Evolutionary conservation across 164 flowering plant species (phyloP).

Genomic region (Warburgia ugandensis): DNA sequence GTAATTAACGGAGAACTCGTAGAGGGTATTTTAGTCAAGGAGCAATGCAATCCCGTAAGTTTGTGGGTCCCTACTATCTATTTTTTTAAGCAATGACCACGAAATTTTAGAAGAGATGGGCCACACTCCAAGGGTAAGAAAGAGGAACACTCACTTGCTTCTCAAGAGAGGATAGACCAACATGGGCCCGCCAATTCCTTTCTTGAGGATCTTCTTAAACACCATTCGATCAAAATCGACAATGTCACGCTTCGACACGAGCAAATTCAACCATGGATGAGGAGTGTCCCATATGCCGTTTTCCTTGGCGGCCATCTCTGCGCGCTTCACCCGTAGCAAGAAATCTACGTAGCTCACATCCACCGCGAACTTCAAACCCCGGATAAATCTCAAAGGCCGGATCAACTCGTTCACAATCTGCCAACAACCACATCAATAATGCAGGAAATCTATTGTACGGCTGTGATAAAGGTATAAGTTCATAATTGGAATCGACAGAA

Average conservation of each 20-base stretch:
- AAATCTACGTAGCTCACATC: slow-evolving; percentile 63
- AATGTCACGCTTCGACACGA: slow-evolving; percentile 53
- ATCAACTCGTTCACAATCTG: slow-evolving; percentile 45
- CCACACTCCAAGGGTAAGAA: too few relatives aligned
- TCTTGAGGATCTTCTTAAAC: slow-evolving; percentile 47
- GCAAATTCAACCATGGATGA: slow-evolving; percentile 88
- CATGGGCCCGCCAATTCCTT: slow-evolving; percentile 88
- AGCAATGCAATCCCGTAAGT: too few relatives aligned
- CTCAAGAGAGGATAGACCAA: slow-evolving; percentile 71
- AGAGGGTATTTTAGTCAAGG: too few relatives aligned
- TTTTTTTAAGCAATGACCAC: too few relatives aligned
- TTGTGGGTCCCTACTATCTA: too few relatives aligned
- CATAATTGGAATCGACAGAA: too few relatives aligned
- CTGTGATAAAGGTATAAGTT: too few relatives aligned
- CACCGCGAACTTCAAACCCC: slow-evolving; percentile 36
- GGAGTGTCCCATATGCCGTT: slow-evolving; percentile 76
- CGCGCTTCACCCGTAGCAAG: slow-evolving; percentile 53
- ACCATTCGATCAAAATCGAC: slow-evolving; percentile 51
- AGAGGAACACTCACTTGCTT: slow-evolving; percentile 70
- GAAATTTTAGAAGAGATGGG: too few relatives aligned
- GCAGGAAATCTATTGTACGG: too few relatives aligned
- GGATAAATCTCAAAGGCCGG: slow-evolving; percentile 34
- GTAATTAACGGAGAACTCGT: too few relatives aligned
- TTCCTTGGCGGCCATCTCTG: slow-evolving; percentile 45
- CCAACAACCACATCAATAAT: too few relatives aligned